Base-by-base conservation (phyloP, 2,329 filamentous ascomycete species). In the Aspergillus fructus region DNA sequence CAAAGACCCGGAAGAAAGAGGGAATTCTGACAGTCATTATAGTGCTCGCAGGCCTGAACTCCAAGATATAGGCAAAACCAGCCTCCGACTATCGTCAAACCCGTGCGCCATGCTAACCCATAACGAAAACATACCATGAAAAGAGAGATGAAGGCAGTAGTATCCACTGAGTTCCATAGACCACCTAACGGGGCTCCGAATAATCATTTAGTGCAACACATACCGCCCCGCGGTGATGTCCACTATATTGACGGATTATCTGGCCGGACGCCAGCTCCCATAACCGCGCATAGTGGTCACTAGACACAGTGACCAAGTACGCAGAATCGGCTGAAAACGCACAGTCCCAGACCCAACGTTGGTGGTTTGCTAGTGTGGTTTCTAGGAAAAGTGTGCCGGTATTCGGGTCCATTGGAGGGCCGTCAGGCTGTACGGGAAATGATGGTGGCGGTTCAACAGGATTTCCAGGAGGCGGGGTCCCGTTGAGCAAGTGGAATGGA, bases 291-390 rank as follows among this genome's bases (percentile, higher is more conserved):
- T 96, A 97, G 73, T 97, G 93, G 71, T 97, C 93, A 42, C 89
- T 93, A 72, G 91, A 96, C 5, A 93, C 92, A 0, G 93, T 97
- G 12, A 97, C 93, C 6, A 97, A 81, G 69, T 97, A 97, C 0
- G 93, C 93, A 34, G 89, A 93, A 72, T 97, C 93, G 24, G 93
- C 93, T 60, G 89, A 93, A 76, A 97, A 97, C 1, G 93, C 93
- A 69, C 93, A 97, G 74, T 97, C 93, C 93, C 93, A 97, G 1
- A 97, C 93, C 93, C 93, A 97, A 53, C 93, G 87, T 77, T 97
- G 93, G 76, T 97, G 93, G 54, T 90, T 91, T 21, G 89, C 89
- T 1, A 97, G 84, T 1, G 91, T 96, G 3, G 91, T 92, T 75
- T 96, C 90, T 19, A 96, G 84, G 9, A 88, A 89, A 65, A 94